Evolutionary conservation across 2,329 filamentous ascomycete species (phyloP).

Genomic region (Akanthomyces muscarius): DNA sequence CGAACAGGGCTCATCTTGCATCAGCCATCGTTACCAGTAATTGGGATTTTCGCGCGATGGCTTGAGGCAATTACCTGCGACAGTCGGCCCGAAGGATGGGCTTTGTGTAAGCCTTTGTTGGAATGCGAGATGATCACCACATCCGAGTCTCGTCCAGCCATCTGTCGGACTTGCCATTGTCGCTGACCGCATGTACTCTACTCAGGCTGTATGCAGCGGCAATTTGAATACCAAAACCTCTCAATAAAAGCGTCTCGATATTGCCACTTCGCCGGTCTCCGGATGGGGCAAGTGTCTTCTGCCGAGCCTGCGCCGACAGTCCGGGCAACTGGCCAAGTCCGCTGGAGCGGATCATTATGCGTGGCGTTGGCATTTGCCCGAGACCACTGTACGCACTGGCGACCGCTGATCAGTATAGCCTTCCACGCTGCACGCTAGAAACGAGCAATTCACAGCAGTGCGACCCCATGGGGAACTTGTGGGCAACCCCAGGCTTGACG

Average conservation of each 20-base stretch:
- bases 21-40: neutral
- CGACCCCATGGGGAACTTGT: slow-evolving; percentile 10
- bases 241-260: neutral
- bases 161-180: neutral
- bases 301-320: neutral
- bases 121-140: neutral
- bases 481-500: slow-evolving; percentile 2
- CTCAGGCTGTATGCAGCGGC: neutral
- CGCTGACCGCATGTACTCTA: neutral
- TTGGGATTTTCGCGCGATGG: neutral
- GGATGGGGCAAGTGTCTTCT: neutral
- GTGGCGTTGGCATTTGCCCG: neutral
- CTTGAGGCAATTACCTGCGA: neutral
- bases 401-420: neutral
- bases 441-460: neutral
- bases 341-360: neutral
- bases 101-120: neutral
- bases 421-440: neutral
- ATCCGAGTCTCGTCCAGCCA: neutral
- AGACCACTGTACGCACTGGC: neutral
- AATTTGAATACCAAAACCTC: neutral
- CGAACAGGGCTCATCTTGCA: neutral
- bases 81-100: slow-evolving; percentile 1
- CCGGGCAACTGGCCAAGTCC: neutral
- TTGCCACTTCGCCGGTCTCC: neutral